These are phyloP conservation scores for Nakazawaea ambrosiae DNA, from an alignment of 805 yeast species.

Conservation along the genomic window DNA sequence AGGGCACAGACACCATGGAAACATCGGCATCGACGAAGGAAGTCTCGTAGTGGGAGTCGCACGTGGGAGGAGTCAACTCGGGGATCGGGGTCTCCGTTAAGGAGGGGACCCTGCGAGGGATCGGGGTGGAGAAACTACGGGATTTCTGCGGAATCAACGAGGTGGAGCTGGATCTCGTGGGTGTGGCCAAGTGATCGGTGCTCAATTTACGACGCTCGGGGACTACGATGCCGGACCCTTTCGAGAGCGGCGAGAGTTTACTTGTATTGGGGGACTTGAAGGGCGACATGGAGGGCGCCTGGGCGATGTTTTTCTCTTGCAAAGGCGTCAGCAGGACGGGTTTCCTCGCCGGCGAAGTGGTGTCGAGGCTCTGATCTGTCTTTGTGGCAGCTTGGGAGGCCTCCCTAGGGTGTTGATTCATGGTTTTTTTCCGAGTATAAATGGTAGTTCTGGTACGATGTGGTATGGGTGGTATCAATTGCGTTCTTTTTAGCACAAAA, in stretches of 20 bases:
- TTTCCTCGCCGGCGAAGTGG: too few relatives aligned
- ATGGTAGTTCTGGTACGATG: too few relatives aligned
- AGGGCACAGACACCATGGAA: too few relatives aligned
- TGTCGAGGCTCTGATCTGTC: too few relatives aligned
- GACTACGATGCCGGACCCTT: slow-evolving; percentile 6
- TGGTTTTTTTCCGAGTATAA: too few relatives aligned
- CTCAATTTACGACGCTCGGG: slow-evolving; percentile 10
- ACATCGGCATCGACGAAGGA: too few relatives aligned
- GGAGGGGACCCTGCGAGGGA: slow-evolving; percentile 8
- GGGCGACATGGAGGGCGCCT: slow-evolving; percentile 1
- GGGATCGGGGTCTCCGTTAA: slow-evolving; percentile 9
- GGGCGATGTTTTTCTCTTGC: too few relatives aligned
- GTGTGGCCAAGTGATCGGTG: slow-evolving; percentile 3
- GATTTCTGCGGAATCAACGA: slow-evolving; percentile 6
- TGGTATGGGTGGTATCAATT: too few relatives aligned
- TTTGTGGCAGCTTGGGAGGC: too few relatives aligned
- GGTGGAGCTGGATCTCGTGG: background rate
- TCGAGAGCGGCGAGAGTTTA: slow-evolving; percentile 7
- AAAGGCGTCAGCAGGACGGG: too few relatives aligned
- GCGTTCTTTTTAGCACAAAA: too few relatives aligned
- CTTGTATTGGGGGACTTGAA: slow-evolving; percentile 6
- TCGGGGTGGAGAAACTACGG: slow-evolving; percentile 9
- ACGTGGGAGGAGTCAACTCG: slow-evolving; percentile 10
- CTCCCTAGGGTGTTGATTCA: too few relatives aligned
- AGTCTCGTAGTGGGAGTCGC: background rate